Evolutionary conservation across 1,284 basidiomycete species (phyloP), one percentile per base, ranked within the genome.

Genomic region (Trichosporon sp.): DNA sequence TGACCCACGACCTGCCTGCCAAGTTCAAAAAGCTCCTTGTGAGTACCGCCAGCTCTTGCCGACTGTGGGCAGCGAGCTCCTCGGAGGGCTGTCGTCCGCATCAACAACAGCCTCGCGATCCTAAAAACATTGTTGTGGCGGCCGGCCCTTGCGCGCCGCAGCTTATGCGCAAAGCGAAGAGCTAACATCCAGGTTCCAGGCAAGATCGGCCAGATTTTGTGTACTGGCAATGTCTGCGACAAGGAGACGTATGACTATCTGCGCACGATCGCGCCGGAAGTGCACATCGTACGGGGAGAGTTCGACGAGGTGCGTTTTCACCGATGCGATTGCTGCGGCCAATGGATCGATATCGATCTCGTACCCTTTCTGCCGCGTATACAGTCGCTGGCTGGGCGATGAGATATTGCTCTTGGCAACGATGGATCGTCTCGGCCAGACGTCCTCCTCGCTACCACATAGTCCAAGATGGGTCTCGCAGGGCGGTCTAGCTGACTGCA

Each of bases 21-120:
- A 98, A 98, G 82, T 99, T 99, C 83, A 95, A 95, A 82, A 97
- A 98, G 78, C 88, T 99, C 0, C 85, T 99, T 0, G 93, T 86
- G 58, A 40, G 81, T 76, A 4, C 16, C 1, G 10, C 21, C 4
- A 10, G 34, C 8, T 19, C 4, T 29, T 32, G 32, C 57, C 23
- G n/a, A n/a, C n/a, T n/a, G n/a, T n/a, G n/a, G n/a, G n/a, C n/a
- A n/a, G n/a, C n/a, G n/a, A n/a, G n/a, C n/a, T n/a, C n/a, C n/a
- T n/a, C n/a, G n/a, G n/a, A n/a, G n/a, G n/a, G n/a, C n/a, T n/a
- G n/a, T n/a, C n/a, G n/a, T n/a, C n/a, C n/a, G n/a, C n/a, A n/a
- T n/a, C n/a, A n/a, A n/a, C n/a, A n/a, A n/a, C n/a, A n/a, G n/a
- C n/a, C n/a, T n/a, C n/a, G n/a, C n/a, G n/a, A n/a, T n/a, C n/a